These are phyloP conservation scores for Tetrapisispora iriomotensis DNA, from an alignment of 805 yeast species.

Conservation along the genomic window DNA sequence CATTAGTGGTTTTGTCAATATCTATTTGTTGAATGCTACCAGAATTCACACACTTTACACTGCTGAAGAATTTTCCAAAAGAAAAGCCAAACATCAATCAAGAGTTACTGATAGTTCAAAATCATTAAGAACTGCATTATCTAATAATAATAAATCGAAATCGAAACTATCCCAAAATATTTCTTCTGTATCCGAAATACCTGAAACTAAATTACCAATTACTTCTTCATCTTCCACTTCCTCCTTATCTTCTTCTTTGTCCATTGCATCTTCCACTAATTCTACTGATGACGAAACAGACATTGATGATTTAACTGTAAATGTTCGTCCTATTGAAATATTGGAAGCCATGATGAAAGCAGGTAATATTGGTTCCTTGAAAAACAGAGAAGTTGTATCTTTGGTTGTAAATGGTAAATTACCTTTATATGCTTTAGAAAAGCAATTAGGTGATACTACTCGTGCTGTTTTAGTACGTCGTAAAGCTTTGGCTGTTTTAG, in stretches of 20 bases:
- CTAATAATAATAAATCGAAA: no score
- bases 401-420: constrained; percentile 68
- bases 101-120: not conserved
- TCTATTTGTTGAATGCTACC: constrained; percentile 81
- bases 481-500: constrained; percentile 74
- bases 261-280: not conserved
- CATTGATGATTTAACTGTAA: constrained; percentile 27
- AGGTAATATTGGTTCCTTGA: constrained; percentile 58
- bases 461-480: constrained; percentile 94
- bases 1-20: constrained; percentile 68
- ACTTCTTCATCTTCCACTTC: not conserved
- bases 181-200: not conserved
- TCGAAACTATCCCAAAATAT: no score
- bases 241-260: not conserved
- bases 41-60: constrained; percentile 45
- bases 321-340: constrained; percentile 52
- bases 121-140: not conserved
- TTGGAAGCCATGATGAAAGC: constrained; percentile 52
- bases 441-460: constrained; percentile 75
- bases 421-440: constrained; percentile 90
- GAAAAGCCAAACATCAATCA: constrained; percentile 5
- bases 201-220: not conserved
- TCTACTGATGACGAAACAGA: constrained; percentile 26
- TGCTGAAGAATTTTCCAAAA: constrained; percentile 23
- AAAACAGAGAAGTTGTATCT: constrained; percentile 62